Evolutionary conservation across 306 rosid species (phyloP), one percentile per base, ranked within the genome.

Genomic region (Lathyrus aphaca): DNA sequence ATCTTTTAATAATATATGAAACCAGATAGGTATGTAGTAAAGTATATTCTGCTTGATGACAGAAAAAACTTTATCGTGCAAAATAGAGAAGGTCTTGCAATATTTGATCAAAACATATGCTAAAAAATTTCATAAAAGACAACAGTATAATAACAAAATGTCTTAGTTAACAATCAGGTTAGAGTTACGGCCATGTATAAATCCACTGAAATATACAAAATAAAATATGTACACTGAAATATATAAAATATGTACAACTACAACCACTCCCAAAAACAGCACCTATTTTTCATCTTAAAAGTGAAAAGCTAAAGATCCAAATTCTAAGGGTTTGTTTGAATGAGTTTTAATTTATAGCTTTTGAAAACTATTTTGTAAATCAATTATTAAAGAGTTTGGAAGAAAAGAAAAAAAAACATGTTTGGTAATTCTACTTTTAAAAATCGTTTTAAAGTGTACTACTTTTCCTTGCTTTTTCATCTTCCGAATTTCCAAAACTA

Each of bases 101-200:
- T 43, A 57, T 57, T 44, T 65, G 11, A 51, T 17, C 30, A 64
- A 39, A 64, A 8, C 19, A 71, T 59, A 55, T 11, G 50, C 17
- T 10, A 38, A 15, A 42, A 50, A 13, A 49, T 35, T 0, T 29
- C 11, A 37, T 45, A n/a, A 15, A 66, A 51, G 64, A 18, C 38
- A 30, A 58, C 44, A 18, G 3, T 23, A 50, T 58, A 37, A 51
- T 16, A 25, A 66, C 13, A 15, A 9, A 11, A 74, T 19, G 29
- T 37, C 1, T 65, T 51, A 14, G 25, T 14, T 50, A 12, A 43
- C 65, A 40, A 46, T 35, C 48, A 50, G 64, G 7, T 23, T 16
- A 13, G 19, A 38, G n/a, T 62, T 68, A 64, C 60, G 42, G 61
- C 64, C 66, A 45, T 10, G 68, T 19, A 55, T 50, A 50, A 50